Base-by-base conservation (phyloP, 116 monocot species). In the Posidonia oceanica region DNA sequence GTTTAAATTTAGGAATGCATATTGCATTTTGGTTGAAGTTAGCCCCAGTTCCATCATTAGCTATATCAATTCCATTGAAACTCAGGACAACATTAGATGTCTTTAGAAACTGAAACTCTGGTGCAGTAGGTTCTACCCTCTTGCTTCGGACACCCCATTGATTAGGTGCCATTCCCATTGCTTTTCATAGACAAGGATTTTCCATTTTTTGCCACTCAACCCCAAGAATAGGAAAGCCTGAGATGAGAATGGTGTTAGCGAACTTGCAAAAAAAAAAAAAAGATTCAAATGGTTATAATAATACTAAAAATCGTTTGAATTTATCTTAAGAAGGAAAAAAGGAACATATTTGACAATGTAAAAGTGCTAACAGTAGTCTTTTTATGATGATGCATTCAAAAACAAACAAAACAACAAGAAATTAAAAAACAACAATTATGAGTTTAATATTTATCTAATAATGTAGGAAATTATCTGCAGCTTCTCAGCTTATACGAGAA, bases 141-240 rank as follows among this genome's bases (percentile, higher is more conserved):
- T 86, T 85, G 41, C 91, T 52, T 48, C 96, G 88, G 22, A 96
- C 96, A 82, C 96, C 96, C 72, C 91, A 91, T 63, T 89, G 91
- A 15, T 89, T 80, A 54, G 81, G 36, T 70, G 67, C 15, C 96
- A 96, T 91, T 59, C 89, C 96, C 89, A 96, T 91, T 60, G 91
- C 89, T 67, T 85, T 96, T 52, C 89, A 86, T 23, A 96, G 66
- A 79, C 91, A 89, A 72, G 96, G 91, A 72, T 96, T 96, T 82
- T 96, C 96, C 91, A 96, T 96, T 65, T 96, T 96, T 74, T 96
- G 96, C 96, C 96, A 96, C 78, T 96, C 96, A 59, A 91, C 63
- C 3, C 91, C 91, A 58, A 96, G 83, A 66, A 89, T 89, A 74
- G 96, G 96, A 60, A 96, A 96, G 7, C 93, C 93, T 93, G 75